Conservation (phyloP, 306 rosid species). For the Castanea mollissima region DNA sequence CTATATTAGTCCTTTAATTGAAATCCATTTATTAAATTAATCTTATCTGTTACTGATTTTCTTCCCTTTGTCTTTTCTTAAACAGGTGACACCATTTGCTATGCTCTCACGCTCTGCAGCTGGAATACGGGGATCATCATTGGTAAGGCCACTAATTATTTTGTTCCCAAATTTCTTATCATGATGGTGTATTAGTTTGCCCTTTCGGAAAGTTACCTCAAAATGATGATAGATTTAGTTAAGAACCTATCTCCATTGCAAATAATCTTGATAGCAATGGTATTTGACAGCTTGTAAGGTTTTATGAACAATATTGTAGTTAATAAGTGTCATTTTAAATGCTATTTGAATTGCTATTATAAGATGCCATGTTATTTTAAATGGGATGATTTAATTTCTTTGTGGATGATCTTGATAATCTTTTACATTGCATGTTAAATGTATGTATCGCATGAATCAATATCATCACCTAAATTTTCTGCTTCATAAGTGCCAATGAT, state of each 20-base stretch:
- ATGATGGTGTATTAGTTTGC: not conserved
- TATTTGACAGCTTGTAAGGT: not conserved
- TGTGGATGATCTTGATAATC: not conserved
- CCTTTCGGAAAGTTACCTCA: not conserved
- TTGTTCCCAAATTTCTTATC: not conserved
- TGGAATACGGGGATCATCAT: constrained; percentile 89
- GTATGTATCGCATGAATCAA: not conserved
- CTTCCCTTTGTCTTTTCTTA: constrained; percentile 17
- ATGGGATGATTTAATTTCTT: not conserved
- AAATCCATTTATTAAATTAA: not conserved
- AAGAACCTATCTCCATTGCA: not conserved
- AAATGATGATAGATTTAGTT: not conserved
- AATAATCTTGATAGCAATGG: not conserved
- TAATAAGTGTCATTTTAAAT: not conserved
- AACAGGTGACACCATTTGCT: constrained; percentile 89
- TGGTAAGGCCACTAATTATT: constrained; percentile 52
- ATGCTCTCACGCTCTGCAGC: constrained; percentile 91
- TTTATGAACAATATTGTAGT: not conserved
- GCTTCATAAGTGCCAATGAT: not conserved
- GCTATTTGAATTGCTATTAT: not conserved
- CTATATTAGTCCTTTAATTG: not conserved
- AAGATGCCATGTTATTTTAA: not conserved
- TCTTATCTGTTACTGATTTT: not conserved
- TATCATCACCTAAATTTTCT: not conserved
- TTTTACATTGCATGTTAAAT: not conserved